Conservation (phyloP, 2,329 filamentous ascomycete species). For the Pseudocercospora fijiensis region DNA sequence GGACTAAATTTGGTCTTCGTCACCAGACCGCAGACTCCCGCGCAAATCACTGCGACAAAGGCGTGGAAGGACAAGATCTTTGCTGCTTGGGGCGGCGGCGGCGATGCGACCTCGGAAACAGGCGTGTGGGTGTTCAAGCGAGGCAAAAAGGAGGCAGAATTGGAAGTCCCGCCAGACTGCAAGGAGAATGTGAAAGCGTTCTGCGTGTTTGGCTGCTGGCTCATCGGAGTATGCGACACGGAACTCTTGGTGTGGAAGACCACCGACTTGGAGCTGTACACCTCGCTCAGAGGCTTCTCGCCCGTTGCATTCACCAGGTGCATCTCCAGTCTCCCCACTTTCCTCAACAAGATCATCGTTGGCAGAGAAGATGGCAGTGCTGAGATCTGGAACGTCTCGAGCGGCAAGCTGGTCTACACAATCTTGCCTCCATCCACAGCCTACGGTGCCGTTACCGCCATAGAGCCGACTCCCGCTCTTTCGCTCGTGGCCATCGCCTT, state of each 20-base stretch:
- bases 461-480: constrained; percentile 80
- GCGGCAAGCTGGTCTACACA: constrained; percentile 85
- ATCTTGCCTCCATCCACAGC: constrained; percentile 72
- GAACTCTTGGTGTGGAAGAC: constrained; percentile 89
- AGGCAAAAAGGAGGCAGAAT: constrained; percentile 76
- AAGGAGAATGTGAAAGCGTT: constrained; percentile 73
- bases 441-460: constrained; percentile 78
- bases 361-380: constrained; percentile 84
- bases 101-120: constrained; percentile 52
- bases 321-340: constrained; percentile 87
- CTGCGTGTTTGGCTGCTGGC: constrained; percentile 85
- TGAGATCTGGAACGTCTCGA: constrained; percentile 97
- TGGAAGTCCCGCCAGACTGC: constrained; percentile 66
- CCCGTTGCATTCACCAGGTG: constrained; percentile 68
- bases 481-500: constrained; percentile 88
- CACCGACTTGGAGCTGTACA: constrained; percentile 81
- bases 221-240: constrained; percentile 73
- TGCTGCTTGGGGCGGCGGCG: constrained; percentile 81
- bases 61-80: constrained; percentile 86
- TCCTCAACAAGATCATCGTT: constrained; percentile 91
- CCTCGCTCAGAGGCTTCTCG: constrained; percentile 66
- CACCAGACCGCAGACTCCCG: constrained; percentile 83
- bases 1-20: constrained; percentile 92
- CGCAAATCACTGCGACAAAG: constrained; percentile 77
- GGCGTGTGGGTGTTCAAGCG: constrained; percentile 91